Base-by-base conservation (phyloP, 495 filamentous ascomycete species). In the Daldinia concentrica region DNA sequence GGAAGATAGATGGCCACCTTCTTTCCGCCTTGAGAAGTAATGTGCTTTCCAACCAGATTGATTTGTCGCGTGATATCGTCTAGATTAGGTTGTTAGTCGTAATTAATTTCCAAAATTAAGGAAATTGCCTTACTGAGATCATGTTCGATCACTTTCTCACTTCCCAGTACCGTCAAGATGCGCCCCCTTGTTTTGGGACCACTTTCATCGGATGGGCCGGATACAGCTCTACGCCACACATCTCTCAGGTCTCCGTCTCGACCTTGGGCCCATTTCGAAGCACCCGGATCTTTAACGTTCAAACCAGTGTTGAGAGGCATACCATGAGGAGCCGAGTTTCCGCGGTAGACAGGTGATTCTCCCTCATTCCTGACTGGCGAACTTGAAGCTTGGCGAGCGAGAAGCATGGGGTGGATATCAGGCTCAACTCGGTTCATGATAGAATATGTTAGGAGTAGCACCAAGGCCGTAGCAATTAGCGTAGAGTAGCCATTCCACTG, bases 231-330 rank as follows among this genome's bases (percentile, higher is more conserved):
- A 62, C 90, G 90, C 95, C 95, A 99, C 52, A 99, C 84, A 78
- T 99, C 95, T 52, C 95, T 87, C 63, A 99, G 83, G 70, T 99
- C 95, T 17, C 95, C 95, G 77, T 95, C 89, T 71, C 90, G 87
- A 22, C 94, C 94, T 65, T 84, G 85, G 0, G 88, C 84, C 90
- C 94, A 98, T 79, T 91, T 92, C 17, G 92, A 91, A 26, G 90
- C 90, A 7, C 91, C 91, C 1, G 92, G 84, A 41, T 94, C 92
- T 77, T 93, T 94, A 24, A 99, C 92, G 71, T 91, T 92, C 51
- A 99, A 83, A 14, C 95, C 95, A 24, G 88, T 83, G 64, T 90
- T 89, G 14, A 98, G 87, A 7, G 93, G 91, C 80, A 92, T 91
- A 57, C 93, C 90, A 79, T 93, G 89, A 12, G 94, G 94, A n/a